These are phyloP conservation scores for Aspergillus nomiae DNA, from an alignment of 2,329 filamentous ascomycete genomes.

Conservation along the genomic window DNA sequence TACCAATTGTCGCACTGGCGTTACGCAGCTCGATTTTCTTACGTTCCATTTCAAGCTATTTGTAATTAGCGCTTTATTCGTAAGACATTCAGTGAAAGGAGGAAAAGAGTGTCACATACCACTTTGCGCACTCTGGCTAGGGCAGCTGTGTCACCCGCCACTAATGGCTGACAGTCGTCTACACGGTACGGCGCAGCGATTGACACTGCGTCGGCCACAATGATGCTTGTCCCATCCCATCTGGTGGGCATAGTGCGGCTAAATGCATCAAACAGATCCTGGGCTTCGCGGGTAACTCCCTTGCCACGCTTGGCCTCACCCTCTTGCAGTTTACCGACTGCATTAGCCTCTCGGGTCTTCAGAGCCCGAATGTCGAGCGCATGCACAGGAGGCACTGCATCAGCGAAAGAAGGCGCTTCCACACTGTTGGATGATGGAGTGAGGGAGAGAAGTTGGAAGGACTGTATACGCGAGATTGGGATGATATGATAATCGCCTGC, in stretches of 20 bases:
- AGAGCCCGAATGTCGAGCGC: constrained; percentile 58
- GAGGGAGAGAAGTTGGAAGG: constrained; percentile 57
- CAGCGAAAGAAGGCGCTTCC: constrained; percentile 47
- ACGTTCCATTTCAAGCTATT: constrained; percentile 50
- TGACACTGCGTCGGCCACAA: constrained; percentile 62
- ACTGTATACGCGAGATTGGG: constrained; percentile 60
- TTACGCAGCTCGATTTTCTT: constrained; percentile 50
- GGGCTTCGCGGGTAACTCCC: constrained; percentile 62
- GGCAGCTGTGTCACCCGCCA: constrained; percentile 44
- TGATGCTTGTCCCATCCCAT: constrained; percentile 61
- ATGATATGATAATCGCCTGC: constrained; percentile 63
- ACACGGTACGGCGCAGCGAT: constrained; percentile 60
- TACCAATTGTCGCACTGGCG: constrained; percentile 41
- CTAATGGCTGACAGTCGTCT: constrained; percentile 53
- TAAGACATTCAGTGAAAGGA: not conserved
- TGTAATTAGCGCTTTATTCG: constrained; percentile 4
- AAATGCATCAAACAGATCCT: constrained; percentile 65
- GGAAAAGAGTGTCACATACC: constrained; percentile 37
- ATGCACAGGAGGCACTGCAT: constrained; percentile 47
- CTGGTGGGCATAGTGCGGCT: constrained; percentile 61
- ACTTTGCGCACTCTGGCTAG: constrained; percentile 51
- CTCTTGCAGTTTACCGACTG: constrained; percentile 59
- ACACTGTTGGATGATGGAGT: constrained; percentile 29
- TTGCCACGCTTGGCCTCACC: constrained; percentile 61
- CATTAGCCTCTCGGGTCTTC: constrained; percentile 57